Evolutionary conservation across 2,329 filamentous ascomycete genomes (phyloP), one percentile per base, ranked within the genome.

Genomic region (Pseudogymnoascus sp.): DNA sequence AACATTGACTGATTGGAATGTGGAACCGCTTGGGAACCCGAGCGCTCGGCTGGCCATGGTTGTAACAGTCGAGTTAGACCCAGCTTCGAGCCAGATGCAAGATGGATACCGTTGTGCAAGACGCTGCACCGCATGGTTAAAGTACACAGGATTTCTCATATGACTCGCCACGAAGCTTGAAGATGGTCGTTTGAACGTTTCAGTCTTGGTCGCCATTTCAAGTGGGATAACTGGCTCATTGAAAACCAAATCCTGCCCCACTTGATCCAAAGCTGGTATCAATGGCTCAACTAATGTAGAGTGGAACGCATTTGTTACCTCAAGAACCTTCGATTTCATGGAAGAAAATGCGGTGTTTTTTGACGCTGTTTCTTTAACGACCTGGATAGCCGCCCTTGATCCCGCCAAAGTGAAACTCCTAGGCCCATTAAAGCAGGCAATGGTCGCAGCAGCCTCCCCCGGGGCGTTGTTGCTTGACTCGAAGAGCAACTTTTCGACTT

Each of bases 401-500:
- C 74, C 74, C 5, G 69, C 73, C 2, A 74, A 40, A 1, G 72
- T 72, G 24, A 71, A 69, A 37, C 66, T 71, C 4, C 60, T 59
- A 0, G 71, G 66, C 1, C 71, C 70, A 54, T 75, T 74, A 35
- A 69, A 71, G 62, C 73, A 75, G 0, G 73, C 74, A 36, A 77
- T 70, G 1, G 21, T 60, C 36, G 35, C 26, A n/a, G 36, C 11
- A 9, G 60, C 59, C 2, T n/a, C 29, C 2, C 35, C 35, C 21
- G 21, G 21, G 21, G 21, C 21, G 21, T 21, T 21, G 21, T 21
- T 21, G 21, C 21, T 21, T 21, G 21, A 21, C 21, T 21, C 21
- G 21, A 21, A 21, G 21, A 36, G 35, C 35, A 36, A 4, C 11
- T 9, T 57, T 24, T 35, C 15, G 10, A 31, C 40, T 35, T 39